These are phyloP conservation scores for Fusarium sulawesiense DNA, from an alignment of 2,329 filamentous ascomycete species.

Conservation along the genomic window DNA sequence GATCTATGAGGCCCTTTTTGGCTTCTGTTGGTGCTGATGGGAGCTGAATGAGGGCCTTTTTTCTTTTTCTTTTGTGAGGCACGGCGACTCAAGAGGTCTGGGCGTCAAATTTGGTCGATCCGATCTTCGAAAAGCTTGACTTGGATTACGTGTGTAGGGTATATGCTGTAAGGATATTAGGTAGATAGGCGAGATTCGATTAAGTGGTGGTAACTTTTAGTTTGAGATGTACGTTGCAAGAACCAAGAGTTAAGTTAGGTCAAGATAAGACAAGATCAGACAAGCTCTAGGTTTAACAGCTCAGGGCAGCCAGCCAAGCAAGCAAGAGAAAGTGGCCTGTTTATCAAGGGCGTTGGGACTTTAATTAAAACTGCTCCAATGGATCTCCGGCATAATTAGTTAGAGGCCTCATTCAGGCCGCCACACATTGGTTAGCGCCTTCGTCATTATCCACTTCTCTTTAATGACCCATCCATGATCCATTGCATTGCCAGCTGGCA, in stretches of 20 bases:
- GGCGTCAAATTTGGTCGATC: slow-evolving; percentile 9
- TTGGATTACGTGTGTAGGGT: slow-evolving; percentile 2
- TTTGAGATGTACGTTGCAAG: slow-evolving; percentile 10
- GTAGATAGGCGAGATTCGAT: slow-evolving; percentile 1
- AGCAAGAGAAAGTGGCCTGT: background rate
- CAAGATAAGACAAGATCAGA: background rate
- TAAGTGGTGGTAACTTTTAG: background rate
- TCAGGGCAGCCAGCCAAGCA: background rate
- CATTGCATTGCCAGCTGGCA: slow-evolving; percentile 47
- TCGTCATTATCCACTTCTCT: slow-evolving; percentile 36
- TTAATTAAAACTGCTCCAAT: slow-evolving; percentile 19
- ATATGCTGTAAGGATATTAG: background rate
- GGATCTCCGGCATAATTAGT: background rate
- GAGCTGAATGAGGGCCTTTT: slow-evolving; percentile 9
- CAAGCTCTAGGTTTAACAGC: slow-evolving; percentile 22
- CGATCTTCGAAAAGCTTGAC: slow-evolving; percentile 7
- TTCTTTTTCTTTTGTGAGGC: background rate
- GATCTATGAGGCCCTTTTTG: slow-evolving; percentile 35
- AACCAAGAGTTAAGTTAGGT: background rate
- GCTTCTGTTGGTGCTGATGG: background rate
- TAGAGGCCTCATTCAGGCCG: slow-evolving; percentile 42
- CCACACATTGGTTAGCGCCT: slow-evolving; percentile 45
- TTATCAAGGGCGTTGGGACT: slow-evolving; percentile 26
- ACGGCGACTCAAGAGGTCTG: slow-evolving; percentile 4
- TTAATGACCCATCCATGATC: slow-evolving; percentile 3